Evolutionary conservation across 441 rosid species (phyloP).

Genomic region (Populus hybrid): DNA sequence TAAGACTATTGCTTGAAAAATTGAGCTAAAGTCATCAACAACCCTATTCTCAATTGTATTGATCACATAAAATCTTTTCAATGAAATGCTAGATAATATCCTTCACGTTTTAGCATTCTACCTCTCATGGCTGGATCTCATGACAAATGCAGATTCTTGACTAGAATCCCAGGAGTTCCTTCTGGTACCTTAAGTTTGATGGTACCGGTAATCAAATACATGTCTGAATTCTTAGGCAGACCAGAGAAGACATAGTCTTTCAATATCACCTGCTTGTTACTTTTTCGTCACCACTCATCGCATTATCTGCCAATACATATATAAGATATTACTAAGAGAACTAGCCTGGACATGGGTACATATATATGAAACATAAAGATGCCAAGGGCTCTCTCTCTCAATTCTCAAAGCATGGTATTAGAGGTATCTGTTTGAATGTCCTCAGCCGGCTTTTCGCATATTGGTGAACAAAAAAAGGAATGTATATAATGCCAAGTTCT

Average conservation of each 20-base stretch:
- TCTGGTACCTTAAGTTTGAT: slow-evolving; percentile 30
- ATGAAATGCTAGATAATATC: not conserved
- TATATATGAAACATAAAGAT: too few relatives aligned
- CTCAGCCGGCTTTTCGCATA: too few relatives aligned
- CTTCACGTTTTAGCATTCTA: slow-evolving; percentile 28
- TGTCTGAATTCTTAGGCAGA: slow-evolving; percentile 15
- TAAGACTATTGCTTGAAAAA: too few relatives aligned
- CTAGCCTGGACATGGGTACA: too few relatives aligned
- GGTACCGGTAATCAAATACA: not conserved
- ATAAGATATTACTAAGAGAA: too few relatives aligned
- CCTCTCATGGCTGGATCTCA: slow-evolving; percentile 39
- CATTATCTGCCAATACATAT: too few relatives aligned
- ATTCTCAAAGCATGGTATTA: too few relatives aligned
- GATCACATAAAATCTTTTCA: too few relatives aligned
- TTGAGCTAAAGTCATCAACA: not conserved
- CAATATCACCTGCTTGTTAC: slow-evolving; percentile 12
- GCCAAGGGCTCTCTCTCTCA: too few relatives aligned
- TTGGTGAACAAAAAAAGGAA: too few relatives aligned
- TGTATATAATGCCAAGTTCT: too few relatives aligned
- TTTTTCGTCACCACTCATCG: not conserved
- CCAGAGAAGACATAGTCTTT: slow-evolving; percentile 16
- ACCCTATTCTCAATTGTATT: not conserved
- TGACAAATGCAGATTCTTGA: slow-evolving; percentile 41
- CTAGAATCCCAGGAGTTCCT: slow-evolving; percentile 20
- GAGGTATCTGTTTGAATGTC: too few relatives aligned